Base-by-base conservation (phyloP, 768 basidiomycete genomes). In the Russula griseocarnosa region DNA sequence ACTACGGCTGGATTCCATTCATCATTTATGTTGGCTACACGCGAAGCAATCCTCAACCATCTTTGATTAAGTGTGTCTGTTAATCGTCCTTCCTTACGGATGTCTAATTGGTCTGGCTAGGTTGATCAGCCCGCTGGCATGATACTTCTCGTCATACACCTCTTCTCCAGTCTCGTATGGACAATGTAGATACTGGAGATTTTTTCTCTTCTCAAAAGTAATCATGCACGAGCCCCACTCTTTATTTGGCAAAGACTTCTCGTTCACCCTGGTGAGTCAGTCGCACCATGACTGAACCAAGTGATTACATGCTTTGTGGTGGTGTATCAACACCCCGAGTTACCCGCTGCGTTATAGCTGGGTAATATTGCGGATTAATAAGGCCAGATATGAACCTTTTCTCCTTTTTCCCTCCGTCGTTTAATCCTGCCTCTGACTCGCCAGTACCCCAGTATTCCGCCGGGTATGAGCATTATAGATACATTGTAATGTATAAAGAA, bases 1-100 rank as follows among this genome's bases (percentile, higher is more conserved):
- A 97, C 77, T 97, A 94, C 70, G 88, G 87, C 68, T 98, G 95
- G 93, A 94, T 98, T 71, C 96, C 96, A 36, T 78, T 95, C 73
- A 92, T 98, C 72, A 95, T 98, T 71, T 97, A 94, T 75, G 83
- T 97, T 72, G 96, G 95, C 40, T 97, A 91, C 79, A 91, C 89
- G 58, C 81, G 89, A 69, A 94, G 92, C 73, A 92, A 90, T 73
- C 95, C 95, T 34, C 92, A 94, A 70, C 95, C 95, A 22, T 94
- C 93, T 44, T 79, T 98, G 71, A 96, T 96, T 76, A 95, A 97
- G 94, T 96, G 60, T 70, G 92, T 60, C 22, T 83, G n/a, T 6
- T 20, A 60, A 46, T 24, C 52, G 47, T 44, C 46, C 53, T 47
- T 36, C 34, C 42, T 69, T 44, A 14, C 8, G 14, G 16, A 18